These are phyloP conservation scores for Tuber indicum DNA, from an alignment of 495 filamentous ascomycete genomes.

Conservation along the genomic window DNA sequence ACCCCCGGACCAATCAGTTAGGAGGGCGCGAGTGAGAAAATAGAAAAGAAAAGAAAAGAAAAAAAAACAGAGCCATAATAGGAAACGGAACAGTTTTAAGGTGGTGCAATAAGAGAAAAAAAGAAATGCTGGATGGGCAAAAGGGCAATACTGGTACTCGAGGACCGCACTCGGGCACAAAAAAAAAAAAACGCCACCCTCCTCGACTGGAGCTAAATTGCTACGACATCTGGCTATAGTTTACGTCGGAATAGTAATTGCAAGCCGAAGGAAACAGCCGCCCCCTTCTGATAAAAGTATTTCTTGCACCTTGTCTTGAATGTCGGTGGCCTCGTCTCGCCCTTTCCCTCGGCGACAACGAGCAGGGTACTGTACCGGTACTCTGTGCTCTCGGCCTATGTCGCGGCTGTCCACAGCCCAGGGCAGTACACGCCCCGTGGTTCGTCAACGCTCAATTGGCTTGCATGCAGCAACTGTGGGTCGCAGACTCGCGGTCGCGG, in stretches of 20 bases:
- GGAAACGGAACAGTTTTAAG: not conserved
- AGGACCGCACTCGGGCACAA: not conserved
- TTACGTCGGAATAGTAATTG: slow-evolving; percentile 29
- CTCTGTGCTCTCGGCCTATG: slow-evolving; percentile 25
- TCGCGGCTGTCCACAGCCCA: slow-evolving; percentile 18
- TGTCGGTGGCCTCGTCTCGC: slow-evolving; percentile 24
- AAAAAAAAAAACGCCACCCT: not conserved
- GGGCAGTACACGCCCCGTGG: slow-evolving; percentile 17
- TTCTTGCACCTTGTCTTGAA: not conserved
- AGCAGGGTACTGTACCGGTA: not conserved
- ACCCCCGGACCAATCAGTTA: not conserved
- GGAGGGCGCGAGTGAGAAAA: not conserved
- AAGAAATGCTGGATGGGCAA: not conserved
- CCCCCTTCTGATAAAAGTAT: not conserved
- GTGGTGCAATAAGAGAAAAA: slow-evolving; percentile 1
- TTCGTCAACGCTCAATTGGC: slow-evolving; percentile 38
- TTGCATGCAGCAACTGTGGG: slow-evolving; percentile 35
- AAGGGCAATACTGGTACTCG: no score
- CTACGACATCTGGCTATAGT: not conserved
- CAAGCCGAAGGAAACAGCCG: slow-evolving; percentile 34
- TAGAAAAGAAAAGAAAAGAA: not conserved
- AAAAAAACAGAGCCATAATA: not conserved
- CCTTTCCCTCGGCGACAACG: slow-evolving; percentile 31
- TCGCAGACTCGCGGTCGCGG: slow-evolving; percentile 8
- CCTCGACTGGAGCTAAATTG: not conserved